Evolutionary conservation across 225 moss, liverwort and hornwort genomes (phyloP).

Genomic region (Sphagnum tenellum): DNA sequence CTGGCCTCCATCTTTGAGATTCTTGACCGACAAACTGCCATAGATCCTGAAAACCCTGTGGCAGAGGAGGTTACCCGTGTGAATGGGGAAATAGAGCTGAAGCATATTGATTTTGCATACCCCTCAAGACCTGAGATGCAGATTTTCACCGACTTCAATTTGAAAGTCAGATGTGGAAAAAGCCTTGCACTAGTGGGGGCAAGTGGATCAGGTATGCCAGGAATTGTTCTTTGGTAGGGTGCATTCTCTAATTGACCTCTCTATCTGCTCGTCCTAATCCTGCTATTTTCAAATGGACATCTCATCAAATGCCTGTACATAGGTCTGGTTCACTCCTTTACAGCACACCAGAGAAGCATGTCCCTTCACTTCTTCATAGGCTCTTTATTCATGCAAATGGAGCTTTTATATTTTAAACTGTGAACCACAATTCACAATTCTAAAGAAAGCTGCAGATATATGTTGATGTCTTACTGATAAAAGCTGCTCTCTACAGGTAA

Average conservation of each 20-base stretch:
- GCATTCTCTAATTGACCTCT: too few relatives aligned
- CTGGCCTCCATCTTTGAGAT: constrained; percentile 47
- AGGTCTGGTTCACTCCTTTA: too few relatives aligned
- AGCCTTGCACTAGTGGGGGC: constrained; percentile 82
- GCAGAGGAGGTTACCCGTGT: constrained; percentile 39
- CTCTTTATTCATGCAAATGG: too few relatives aligned
- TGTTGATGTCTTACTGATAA: not conserved
- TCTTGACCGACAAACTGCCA: constrained; percentile 45
- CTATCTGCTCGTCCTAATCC: not conserved
- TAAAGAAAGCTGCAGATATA: not conserved
- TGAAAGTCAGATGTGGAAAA: constrained; percentile 54
- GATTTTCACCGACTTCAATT: constrained; percentile 51
- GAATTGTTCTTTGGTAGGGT: not conserved
- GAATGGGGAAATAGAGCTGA: constrained; percentile 43
- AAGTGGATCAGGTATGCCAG: constrained; percentile 56
- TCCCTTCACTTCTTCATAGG: not conserved
- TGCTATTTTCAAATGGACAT: not conserved
- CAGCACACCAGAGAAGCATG: too few relatives aligned
- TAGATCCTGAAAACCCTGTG: constrained; percentile 50
- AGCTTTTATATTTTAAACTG: not conserved
- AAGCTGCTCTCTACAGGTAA: constrained; percentile 27
- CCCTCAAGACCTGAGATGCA: constrained; percentile 54
- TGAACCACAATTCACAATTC: not conserved
- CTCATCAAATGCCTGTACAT: too few relatives aligned
- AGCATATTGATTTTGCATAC: constrained; percentile 62